phyloP scores from a whole-genome alignment of 129 eudicot genomes.

The Dittrichia graveolens region DNA sequence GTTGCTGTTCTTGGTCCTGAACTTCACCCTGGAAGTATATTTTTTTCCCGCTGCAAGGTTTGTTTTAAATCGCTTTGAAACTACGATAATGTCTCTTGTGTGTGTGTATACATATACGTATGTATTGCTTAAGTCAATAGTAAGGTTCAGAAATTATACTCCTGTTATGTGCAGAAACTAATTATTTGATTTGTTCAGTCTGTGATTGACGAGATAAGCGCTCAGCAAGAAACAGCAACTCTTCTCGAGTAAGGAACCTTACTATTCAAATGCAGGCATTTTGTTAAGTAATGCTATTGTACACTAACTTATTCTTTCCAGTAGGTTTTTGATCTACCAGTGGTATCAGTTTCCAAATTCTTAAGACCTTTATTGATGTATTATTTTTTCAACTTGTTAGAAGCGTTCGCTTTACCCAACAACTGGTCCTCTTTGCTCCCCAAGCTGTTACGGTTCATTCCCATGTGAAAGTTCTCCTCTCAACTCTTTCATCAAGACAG shows the following conservation, averaged over 20 bases:
- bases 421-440: constrained; percentile 97
- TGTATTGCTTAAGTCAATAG: neutral
- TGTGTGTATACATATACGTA: no score
- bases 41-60: constrained; percentile 99
- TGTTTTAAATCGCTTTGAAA: constrained; percentile 14
- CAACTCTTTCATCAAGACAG: constrained; percentile 97
- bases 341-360: no score
- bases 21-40: constrained; percentile 94
- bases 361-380: constrained; percentile 11
- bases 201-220: constrained; percentile 93
- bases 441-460: constrained; percentile 93
- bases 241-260: constrained; percentile 78
- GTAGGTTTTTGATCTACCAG: no score
- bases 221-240: constrained; percentile 83
- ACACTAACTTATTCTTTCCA: no score
- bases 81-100: neutral
- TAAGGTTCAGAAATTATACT: constrained; percentile 12
- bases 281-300: neutral
- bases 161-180: constrained; percentile 29
- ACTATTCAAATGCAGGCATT: constrained; percentile 8
- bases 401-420: constrained; percentile 93
- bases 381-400: constrained; percentile 42
- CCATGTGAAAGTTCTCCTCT: constrained; percentile 83
- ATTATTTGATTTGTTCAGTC: constrained; percentile 53
- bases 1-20: constrained; percentile 99